These are phyloP conservation scores for Pholiota molesta DNA, from an alignment of 768 basidiomycete species.

Conservation along the genomic window DNA sequence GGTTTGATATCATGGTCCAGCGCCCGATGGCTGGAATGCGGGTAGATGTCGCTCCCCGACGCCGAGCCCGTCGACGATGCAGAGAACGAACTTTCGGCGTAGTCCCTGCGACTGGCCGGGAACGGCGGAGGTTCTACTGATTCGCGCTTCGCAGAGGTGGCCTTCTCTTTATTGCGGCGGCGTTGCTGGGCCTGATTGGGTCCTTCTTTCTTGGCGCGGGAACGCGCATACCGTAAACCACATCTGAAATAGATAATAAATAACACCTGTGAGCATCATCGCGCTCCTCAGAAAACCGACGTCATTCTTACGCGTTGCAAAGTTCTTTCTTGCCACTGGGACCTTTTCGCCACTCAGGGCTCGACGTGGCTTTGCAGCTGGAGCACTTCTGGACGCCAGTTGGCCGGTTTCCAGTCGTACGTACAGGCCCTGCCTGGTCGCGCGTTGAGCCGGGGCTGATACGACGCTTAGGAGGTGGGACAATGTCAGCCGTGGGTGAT, in stretches of 20 bases:
- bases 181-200: constrained; percentile 52
- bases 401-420: constrained; percentile 66
- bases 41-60: constrained; percentile 59
- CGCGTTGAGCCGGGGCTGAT: constrained; percentile 55
- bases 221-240: constrained; percentile 84
- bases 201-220: constrained; percentile 87
- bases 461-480: constrained; percentile 59
- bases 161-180: constrained; percentile 64
- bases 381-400: constrained; percentile 73
- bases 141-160: constrained; percentile 40
- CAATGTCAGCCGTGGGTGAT: constrained; percentile 44
- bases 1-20: constrained; percentile 43
- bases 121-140: constrained; percentile 48
- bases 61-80: constrained; percentile 55
- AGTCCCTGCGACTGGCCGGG: constrained; percentile 48
- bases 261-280: constrained; percentile 3
- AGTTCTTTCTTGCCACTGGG: constrained; percentile 90
- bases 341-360: constrained; percentile 92
- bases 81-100: constrained; percentile 47
- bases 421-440: constrained; percentile 47
- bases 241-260: constrained; percentile 49
- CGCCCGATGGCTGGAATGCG: constrained; percentile 44
- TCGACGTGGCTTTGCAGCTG: constrained; percentile 79
- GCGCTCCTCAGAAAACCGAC: constrained; percentile 12
- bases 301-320: constrained; percentile 80